Base-by-base conservation (phyloP, 768 basidiomycete species). In the Tremella fuciformis region DNA sequence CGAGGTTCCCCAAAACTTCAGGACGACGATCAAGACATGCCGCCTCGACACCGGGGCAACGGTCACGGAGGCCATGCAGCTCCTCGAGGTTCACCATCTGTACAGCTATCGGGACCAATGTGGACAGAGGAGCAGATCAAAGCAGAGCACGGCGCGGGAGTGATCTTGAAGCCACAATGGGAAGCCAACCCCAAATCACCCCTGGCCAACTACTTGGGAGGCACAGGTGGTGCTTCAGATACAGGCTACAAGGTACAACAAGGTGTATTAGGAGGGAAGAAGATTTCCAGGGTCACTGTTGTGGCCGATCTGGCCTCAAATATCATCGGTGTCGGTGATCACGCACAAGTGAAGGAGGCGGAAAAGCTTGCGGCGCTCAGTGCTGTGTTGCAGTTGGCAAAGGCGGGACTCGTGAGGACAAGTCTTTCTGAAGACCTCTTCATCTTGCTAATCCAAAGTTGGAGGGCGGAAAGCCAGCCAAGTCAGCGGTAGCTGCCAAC, bases 321-420 rank as follows among this genome's bases (percentile, higher is more conserved):
- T 24, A 72, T 89, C 34, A 66, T 82, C 55, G 89, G 83, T 8
- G 74, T 85, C 2, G 89, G 88, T 7, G 86, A 89, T 75, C 78
- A 80, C 47, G 11, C 73, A 3, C 79, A 77, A 13, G 85, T 81
- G 74, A 86, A 85, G 64, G 81, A 85, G 19, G 85, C 91, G 0
- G 84, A 87, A 64, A 82, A 82, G 71, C 79, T 91, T n/a, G 88
- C 89, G 6, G 86, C 86, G 1, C 77, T 91, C 22, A 85, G 85
- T 44, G 86, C 85, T 7, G 75, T 88, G 34, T 83, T 87, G 70
- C 88, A 92, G 67, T 72, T 93, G 18, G 81, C 86, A 41, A 76
- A 77, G 16, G 71, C 80, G 19, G 85, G 84, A 24, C 68, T 89
- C 48, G 90, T 92, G 75, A 58, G 88, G 82, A 24, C 47, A 38